phyloP scores from a whole-genome alignment of 2,329 filamentous ascomycete genomes.

The Neocucurbitaria cava region DNA sequence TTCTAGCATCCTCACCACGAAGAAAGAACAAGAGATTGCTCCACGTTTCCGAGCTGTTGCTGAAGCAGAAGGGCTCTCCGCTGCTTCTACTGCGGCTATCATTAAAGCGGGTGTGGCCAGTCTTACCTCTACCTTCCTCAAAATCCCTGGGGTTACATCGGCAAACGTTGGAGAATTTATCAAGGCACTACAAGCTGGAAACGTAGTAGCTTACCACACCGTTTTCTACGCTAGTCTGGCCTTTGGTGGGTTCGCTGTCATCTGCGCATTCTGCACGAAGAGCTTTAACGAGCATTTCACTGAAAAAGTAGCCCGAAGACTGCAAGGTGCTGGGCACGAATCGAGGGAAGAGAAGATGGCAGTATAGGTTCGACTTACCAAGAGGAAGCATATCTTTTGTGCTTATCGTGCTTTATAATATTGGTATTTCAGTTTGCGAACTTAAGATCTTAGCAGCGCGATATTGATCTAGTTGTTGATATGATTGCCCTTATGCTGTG shows the following conservation, averaged over 20 bases:
- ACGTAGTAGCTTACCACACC: conserved; percentile 22
- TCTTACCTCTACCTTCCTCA: conserved; percentile 10
- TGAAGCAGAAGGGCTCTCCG: conserved; percentile 7
- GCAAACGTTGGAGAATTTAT: conserved; percentile 12
- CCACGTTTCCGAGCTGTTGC: conserved; percentile 9
- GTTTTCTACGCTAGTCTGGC: conserved; percentile 23
- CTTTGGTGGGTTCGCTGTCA: conserved; percentile 22
- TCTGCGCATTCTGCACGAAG: conserved; percentile 22
- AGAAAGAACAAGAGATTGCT: conserved; percentile 15
- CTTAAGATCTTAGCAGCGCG: too few species aligned
- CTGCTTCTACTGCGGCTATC: conserved; percentile 9
- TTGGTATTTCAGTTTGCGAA: too few species aligned
- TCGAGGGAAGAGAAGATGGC: not conserved
- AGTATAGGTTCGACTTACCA: not conserved
- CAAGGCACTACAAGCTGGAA: conserved; percentile 18
- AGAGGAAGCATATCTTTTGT: not conserved
- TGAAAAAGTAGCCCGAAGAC: conserved; percentile 12
- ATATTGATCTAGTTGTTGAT: too few species aligned
- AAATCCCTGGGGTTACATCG: conserved; percentile 16
- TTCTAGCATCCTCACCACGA: conserved; percentile 19
- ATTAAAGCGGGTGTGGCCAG: conserved; percentile 16
- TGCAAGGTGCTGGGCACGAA: conserved; percentile 11
- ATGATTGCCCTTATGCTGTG: too few species aligned
- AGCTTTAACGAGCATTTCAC: conserved; percentile 25
- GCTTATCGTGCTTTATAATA: too few species aligned